Percentiles rank a stretch among this genome's conserved stretches.
These are phyloP conservation scores for Crassisporium funariophilum DNA, from an alignment of 768 basidiomycete genomes.

Conservation along the genomic window DNA sequence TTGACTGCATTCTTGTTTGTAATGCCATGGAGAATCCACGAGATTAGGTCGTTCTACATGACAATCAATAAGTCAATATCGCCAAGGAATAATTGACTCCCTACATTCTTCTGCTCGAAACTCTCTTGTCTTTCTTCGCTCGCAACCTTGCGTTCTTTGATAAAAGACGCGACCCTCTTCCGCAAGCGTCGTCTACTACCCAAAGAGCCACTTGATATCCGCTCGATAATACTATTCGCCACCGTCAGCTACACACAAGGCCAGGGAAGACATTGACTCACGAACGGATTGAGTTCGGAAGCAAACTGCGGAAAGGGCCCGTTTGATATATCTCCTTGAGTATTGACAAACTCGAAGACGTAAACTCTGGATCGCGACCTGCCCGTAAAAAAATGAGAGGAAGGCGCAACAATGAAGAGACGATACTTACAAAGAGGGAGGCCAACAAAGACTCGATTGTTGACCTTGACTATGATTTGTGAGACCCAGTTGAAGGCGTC, in stretches of 20 bases:
- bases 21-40: slow-evolving; percentile 33
- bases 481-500: slow-evolving; percentile 10
- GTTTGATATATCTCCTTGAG: slow-evolving; percentile 7
- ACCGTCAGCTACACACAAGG: background rate
- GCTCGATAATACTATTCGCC: background rate
- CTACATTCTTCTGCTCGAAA: background rate
- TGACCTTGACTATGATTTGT: slow-evolving; percentile 1
- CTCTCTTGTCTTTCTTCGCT: too few species aligned
- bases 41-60: slow-evolving; percentile 37
- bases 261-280: background rate
- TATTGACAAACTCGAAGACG: slow-evolving; percentile 9
- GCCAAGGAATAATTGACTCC: too few species aligned
- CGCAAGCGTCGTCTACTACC: background rate
- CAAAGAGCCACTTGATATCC: background rate
- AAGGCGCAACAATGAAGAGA: background rate
- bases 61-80: too few species aligned
- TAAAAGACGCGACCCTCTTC: background rate
- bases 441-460: slow-evolving; percentile 16
- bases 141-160: background rate
- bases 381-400: background rate
- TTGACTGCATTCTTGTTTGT: slow-evolving; percentile 22
- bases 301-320: slow-evolving; percentile 10
- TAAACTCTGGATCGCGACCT: slow-evolving; percentile 17
- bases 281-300: background rate
- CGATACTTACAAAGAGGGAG: slow-evolving; percentile 24